A percentile compares a stretch with the other conserved stretches of the same genome.
phyloP scores from a whole-genome alignment of 2,329 filamentous ascomycete genomes.

The Akanthomyces uredinophilus region DNA sequence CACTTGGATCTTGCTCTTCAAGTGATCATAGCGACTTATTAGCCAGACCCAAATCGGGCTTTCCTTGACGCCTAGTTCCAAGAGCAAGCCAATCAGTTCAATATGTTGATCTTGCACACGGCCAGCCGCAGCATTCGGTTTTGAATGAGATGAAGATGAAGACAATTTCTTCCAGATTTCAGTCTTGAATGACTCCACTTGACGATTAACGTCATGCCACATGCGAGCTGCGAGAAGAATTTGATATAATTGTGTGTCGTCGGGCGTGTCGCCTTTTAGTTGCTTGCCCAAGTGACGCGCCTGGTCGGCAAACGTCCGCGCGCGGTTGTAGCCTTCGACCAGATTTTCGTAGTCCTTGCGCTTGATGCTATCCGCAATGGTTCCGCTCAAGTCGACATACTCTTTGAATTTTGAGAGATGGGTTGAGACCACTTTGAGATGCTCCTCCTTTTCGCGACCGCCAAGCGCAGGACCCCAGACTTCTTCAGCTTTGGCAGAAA shows the following conservation, averaged over 20 bases:
- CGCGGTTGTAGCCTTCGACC: slow-evolving; percentile 79
- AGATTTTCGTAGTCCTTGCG: slow-evolving; percentile 85
- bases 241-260: slow-evolving; percentile 76
- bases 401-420: slow-evolving; percentile 75
- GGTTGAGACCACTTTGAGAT: slow-evolving; percentile 70
- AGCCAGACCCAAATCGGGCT: slow-evolving; percentile 98
- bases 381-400: slow-evolving; percentile 73
- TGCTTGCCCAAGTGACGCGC: slow-evolving; percentile 63
- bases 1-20: slow-evolving; percentile 77
- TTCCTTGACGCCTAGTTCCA: slow-evolving; percentile 92
- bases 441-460: slow-evolving; percentile 85
- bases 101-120: slow-evolving; percentile 76
- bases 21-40: slow-evolving; percentile 78
- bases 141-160: slow-evolving; percentile 55
- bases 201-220: slow-evolving; percentile 90
- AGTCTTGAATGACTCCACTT: slow-evolving; percentile 80
- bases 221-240: slow-evolving; percentile 85
- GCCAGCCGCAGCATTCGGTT: slow-evolving; percentile 42
- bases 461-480: slow-evolving; percentile 94
- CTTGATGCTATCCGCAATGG: slow-evolving; percentile 78
- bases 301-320: slow-evolving; percentile 76
- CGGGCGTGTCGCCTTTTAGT: slow-evolving; percentile 51
- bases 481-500: slow-evolving; percentile 90
- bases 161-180: slow-evolving; percentile 82
- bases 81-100: slow-evolving; percentile 79